phyloP scores from a whole-genome alignment of 225 moss, liverwort and hornwort genomes.

The Neckera pumila region DNA sequence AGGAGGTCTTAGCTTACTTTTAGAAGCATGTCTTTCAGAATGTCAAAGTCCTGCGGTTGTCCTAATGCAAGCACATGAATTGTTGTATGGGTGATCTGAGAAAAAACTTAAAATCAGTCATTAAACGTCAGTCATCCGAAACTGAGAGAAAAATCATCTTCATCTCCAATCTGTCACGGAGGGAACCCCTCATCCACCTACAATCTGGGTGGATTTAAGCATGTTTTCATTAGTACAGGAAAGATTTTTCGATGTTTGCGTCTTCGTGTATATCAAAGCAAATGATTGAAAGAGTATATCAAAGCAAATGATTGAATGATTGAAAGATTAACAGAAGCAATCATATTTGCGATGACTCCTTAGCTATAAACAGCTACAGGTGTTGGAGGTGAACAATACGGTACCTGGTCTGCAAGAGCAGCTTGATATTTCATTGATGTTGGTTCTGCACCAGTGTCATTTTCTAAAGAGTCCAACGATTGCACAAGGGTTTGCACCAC shows the following conservation, averaged over 20 bases:
- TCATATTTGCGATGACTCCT: not conserved
- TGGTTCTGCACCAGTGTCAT: slow-evolving; percentile 40
- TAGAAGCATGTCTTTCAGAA: slow-evolving; percentile 34
- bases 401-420: slow-evolving; percentile 73
- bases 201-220: not conserved
- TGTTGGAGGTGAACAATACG: not conserved
- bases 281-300: not conserved
- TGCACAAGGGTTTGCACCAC: slow-evolving; percentile 74
- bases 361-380: not conserved
- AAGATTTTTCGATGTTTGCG: not conserved
- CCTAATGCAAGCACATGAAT: slow-evolving; percentile 38
- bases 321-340: not conserved
- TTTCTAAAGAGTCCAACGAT: slow-evolving; percentile 54
- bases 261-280: not conserved
- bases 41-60: slow-evolving; percentile 33
- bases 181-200: not conserved
- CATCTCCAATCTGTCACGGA: not conserved
- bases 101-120: not conserved
- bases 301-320: not conserved
- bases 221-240: not conserved
- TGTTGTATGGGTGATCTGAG: slow-evolving; percentile 36
- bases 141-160: not conserved
- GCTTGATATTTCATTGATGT: slow-evolving; percentile 75
- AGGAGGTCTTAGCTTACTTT: slow-evolving; percentile 7
- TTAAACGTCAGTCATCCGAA: not conserved